Base-by-base conservation (phyloP, 192 early-diverging fungal species). In the Paraglomus brasilianum region DNA sequence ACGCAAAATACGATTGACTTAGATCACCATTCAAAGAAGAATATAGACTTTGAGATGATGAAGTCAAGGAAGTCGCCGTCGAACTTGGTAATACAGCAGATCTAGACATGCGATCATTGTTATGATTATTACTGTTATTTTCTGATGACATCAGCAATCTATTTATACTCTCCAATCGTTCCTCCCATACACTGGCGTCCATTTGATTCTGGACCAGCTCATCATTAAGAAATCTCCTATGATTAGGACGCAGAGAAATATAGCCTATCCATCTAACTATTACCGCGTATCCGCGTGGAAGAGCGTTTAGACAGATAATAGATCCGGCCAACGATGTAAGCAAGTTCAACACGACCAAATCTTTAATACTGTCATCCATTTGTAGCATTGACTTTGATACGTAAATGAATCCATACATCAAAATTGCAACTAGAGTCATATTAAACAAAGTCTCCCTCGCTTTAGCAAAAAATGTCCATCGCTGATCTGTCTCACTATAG, bases 401-500 rank as follows among this genome's bases (percentile, higher is more conserved):
- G 38, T 69, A 69, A 11, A 58, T 69, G 19, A 58, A 69, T 10
- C 8, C 40, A 30, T 69, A 69, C 48, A 69, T 69, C 10, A 69
- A 45, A 15, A 69, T 8, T 8, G 43, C 67, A 56, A 69, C 67
- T 51, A 69, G 40, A 9, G 36, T 1, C 67, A 69, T 69, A 36
- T 57, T 69, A 3, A 36, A 47, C 1, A 57, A 44, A 24, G 67
- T 69, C 17, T 69, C 67, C 44, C 53, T 56, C 13, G 67, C 67
- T 36, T 69, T 69, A 0, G 53, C 52, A 14, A 56, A 57, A 47
- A 69, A 57, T 2, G 51, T 69, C 47, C 21, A 44, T 30, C 40
- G 43, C 55, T 69, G 67, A 69, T 69, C 67, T 4, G 67, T 69
- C 17, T 69, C 67, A 38, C 44, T 69, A n/a, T 57, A 69, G 19